Percentiles rank a stretch among this genome's conserved stretches.
These are phyloP conservation scores for Thelonectria olida DNA, from an alignment of 2,329 filamentous ascomycete genomes.

Conservation along the genomic window DNA sequence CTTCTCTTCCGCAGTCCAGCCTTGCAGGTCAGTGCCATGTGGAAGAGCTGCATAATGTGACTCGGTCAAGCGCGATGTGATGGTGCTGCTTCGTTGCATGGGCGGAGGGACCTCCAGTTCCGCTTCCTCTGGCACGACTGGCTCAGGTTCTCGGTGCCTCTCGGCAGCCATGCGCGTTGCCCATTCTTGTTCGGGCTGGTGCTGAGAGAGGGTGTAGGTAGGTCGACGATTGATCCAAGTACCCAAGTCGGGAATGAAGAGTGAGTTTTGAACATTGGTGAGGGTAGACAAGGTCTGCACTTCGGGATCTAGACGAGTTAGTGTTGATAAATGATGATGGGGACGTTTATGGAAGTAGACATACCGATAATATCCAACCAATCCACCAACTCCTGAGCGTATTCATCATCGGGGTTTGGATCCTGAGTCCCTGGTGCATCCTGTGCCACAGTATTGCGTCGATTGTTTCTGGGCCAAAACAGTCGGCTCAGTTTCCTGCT, in stretches of 20 bases:
- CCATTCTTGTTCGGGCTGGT: conserved; percentile 40
- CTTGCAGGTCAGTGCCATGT: conserved; percentile 74
- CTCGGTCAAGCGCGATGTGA: conserved; percentile 74
- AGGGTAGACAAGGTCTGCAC: conserved; percentile 84
- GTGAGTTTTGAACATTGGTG: conserved; percentile 89
- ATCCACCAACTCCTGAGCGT: conserved; percentile 51
- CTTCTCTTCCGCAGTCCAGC: conserved; percentile 80
- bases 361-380: conserved; percentile 52
- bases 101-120: conserved; percentile 32
- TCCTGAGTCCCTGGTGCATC: conserved; percentile 5
- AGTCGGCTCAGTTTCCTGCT: conserved; percentile 38
- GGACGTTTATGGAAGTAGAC: neutral
- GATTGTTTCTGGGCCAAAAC: conserved; percentile 38
- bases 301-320: conserved; percentile 72
- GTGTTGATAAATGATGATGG: conserved; percentile 7
- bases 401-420: conserved; percentile 43
- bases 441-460: conserved; percentile 14
- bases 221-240: conserved; percentile 78
- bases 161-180: conserved; percentile 30
- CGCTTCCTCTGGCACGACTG: neutral
- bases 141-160: conserved; percentile 22
- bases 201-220: conserved; percentile 76
- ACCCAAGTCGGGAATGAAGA: conserved; percentile 86
- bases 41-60: conserved; percentile 83
- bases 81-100: conserved; percentile 60